Evolutionary conservation across 495 filamentous ascomycete species (phyloP).

Genomic region (Lentithecium fluviatile): DNA sequence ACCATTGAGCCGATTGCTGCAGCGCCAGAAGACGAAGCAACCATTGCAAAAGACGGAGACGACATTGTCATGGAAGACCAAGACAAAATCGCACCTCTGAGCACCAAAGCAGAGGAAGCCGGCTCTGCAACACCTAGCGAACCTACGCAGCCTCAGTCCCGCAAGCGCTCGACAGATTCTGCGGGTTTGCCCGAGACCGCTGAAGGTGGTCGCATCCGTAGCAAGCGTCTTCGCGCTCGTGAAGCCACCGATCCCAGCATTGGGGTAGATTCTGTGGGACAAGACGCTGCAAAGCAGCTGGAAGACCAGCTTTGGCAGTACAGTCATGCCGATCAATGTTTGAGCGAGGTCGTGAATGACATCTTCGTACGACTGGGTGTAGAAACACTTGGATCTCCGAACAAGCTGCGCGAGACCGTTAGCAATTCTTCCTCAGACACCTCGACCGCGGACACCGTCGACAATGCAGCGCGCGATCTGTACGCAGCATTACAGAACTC

Average conservation of each 20-base stretch:
- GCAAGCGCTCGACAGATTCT: constrained; percentile 65
- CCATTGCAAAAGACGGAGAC: neutral
- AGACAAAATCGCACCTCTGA: constrained; percentile 3
- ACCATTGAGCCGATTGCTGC: neutral
- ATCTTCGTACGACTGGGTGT: constrained; percentile 68
- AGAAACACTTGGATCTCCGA: constrained; percentile 45
- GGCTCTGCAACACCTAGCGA: constrained; percentile 19
- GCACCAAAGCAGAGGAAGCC: constrained; percentile 20
- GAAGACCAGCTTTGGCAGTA: constrained; percentile 68
- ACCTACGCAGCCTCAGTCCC: constrained; percentile 35
- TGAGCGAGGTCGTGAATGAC: constrained; percentile 67
- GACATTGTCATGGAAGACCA: constrained; percentile 21
- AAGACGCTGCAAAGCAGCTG: constrained; percentile 70
- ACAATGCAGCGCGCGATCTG: constrained; percentile 30
- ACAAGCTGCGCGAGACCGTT: constrained; percentile 27
- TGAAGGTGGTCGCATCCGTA: constrained; percentile 67
- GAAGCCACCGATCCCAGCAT: constrained; percentile 59
- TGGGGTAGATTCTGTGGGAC: constrained; percentile 52
- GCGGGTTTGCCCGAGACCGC: constrained; percentile 57
- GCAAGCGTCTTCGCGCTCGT: constrained; percentile 77
- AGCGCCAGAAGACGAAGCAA: neutral
- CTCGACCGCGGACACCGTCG: neutral
- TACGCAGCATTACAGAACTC: constrained; percentile 19
- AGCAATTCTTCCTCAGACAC: constrained; percentile 1
- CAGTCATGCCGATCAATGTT: constrained; percentile 68